Base-by-base conservation (phyloP, 495 filamentous ascomycete genomes). In the Chaetomidium leptoderma region DNA sequence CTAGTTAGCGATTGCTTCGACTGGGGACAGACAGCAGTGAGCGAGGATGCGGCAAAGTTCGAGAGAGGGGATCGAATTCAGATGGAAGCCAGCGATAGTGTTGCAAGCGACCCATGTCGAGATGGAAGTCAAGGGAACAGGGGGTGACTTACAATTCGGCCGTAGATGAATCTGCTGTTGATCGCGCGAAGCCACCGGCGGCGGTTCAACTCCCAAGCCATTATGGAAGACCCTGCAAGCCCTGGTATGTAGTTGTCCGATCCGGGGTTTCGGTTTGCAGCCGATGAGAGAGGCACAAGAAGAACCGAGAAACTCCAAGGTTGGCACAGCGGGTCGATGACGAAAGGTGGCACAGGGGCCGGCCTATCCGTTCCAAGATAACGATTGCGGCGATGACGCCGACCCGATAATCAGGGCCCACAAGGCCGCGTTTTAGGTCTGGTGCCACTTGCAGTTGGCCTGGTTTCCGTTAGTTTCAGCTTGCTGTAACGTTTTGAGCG, bases 91-190 rank as follows among this genome's bases (percentile, higher is more conserved):
- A 5, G 21, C 19, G 19, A 39, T 63, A 50, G 39, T 35, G 30
- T n/a, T n/a, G 45, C 46, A 44, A 13, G 39, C 42, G 42, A 62
- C 55, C 35, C 61, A 49, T 63, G 64, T 45, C 32, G 46, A 64
- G 62, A 48, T 61, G 43, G 27, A 66, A 66, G 21, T n/a, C n/a
- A n/a, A 52, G 6, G 19, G 19, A 45, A 48, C 39, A 44, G 21
- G 52, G 33, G 51, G 64, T 69, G 39, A 83, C 88, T 59, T 81
- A 95, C 90, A 67, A 95, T 71, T 66, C 82, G 83, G 69, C 87
- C 90, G 72, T 84, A 90, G 55, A 95, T 87, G 66, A 85, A 92
- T 70, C 86, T 84, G 67, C 77, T 82, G 67, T 92, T 92, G 59
- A 91, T 74, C 50, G 81, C 77, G 68, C 86, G 81, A 57, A 86